Base-by-base conservation (phyloP, 1,284 basidiomycete species). In the Tilletia setariae region DNA sequence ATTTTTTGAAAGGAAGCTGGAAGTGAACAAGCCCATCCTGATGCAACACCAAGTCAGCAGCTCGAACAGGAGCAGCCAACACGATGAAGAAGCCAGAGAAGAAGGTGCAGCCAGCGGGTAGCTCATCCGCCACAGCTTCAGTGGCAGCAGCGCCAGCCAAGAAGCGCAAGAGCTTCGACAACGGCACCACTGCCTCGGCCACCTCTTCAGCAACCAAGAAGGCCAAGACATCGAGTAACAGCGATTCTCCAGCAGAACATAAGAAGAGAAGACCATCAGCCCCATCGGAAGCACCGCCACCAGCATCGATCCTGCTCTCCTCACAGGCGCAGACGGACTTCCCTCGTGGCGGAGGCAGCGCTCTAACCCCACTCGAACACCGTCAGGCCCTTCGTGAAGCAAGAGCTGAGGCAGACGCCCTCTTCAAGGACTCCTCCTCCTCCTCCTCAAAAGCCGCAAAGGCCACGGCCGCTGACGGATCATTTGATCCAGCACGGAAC, bases 361-460 rank as follows among this genome's bases (percentile, higher is more conserved):
- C 86, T 46, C 87, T 96, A 74, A 96, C 94, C 35, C 90, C 93
- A 32, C 85, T 93, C n/a, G 94, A 98, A 83, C 90, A 93, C 72
- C 93, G 94, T 81, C 86, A 90, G 70, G 88, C 92, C 32, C 88
- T 90, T 67, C 89, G 90, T 23, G 94, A 98, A 82, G 95, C 89
- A 3, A 85, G 88, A 11, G 88, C 89, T 79, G 93, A 97, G 82
- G 92, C 92, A 0, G 88, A 93, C 19, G 87, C 64, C 6, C 77
- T 91, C 6, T 91, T 92, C 79, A 84, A 76, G 65, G 77, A 77
- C 51, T 13, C 47, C 28, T 25, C 21, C 21, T 42, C 35, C 28
- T 23, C 25, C 4, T 25, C 44, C 86, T 83, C 90, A 88, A 76
- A 71, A 72, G 71, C 76, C 30, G 30, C 43, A 51, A 65, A 56